Evolutionary conservation across 2,329 filamentous ascomycete genomes (phyloP).

Genomic region (Diaporthe aspalathi): DNA sequence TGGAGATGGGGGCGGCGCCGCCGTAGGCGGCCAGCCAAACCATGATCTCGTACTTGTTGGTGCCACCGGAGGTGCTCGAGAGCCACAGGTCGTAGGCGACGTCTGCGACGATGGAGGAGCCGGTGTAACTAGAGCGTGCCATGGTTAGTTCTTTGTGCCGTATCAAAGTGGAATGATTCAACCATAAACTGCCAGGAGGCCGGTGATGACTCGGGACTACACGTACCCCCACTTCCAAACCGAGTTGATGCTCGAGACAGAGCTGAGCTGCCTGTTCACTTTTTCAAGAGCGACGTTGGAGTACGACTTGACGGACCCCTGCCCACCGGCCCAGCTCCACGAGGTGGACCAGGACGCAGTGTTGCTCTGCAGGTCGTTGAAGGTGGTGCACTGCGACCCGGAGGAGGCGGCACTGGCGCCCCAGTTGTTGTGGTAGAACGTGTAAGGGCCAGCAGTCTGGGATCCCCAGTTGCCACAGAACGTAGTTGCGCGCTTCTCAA

Average conservation of each 20-base stretch:
- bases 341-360: slow-evolving; percentile 55
- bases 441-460: slow-evolving; percentile 48
- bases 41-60: slow-evolving; percentile 71
- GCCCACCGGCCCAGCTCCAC: slow-evolving; percentile 56
- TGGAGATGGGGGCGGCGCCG: slow-evolving; percentile 68
- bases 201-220: not conserved
- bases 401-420: slow-evolving; percentile 50
- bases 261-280: slow-evolving; percentile 48
- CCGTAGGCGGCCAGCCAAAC: slow-evolving; percentile 70
- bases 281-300: slow-evolving; percentile 55
- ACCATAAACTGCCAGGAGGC: not conserved
- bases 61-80: slow-evolving; percentile 54
- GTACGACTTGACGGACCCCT: slow-evolving; percentile 57
- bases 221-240: slow-evolving; percentile 54
- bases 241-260: slow-evolving; percentile 50
- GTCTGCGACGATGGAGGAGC: slow-evolving; percentile 58
- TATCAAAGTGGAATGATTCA: too few species aligned
- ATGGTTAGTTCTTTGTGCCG: not conserved
- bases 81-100: slow-evolving; percentile 73
- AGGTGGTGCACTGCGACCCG: slow-evolving; percentile 56
- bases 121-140: slow-evolving; percentile 46
- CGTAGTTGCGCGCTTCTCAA: slow-evolving; percentile 32
- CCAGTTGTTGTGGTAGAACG: slow-evolving; percentile 65
- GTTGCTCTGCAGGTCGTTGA: slow-evolving; percentile 50
- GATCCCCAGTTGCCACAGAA: slow-evolving; percentile 27